Conservation (phyloP, 2,329 filamentous ascomycete genomes). For the Dryadomyces quercivorus region DNA sequence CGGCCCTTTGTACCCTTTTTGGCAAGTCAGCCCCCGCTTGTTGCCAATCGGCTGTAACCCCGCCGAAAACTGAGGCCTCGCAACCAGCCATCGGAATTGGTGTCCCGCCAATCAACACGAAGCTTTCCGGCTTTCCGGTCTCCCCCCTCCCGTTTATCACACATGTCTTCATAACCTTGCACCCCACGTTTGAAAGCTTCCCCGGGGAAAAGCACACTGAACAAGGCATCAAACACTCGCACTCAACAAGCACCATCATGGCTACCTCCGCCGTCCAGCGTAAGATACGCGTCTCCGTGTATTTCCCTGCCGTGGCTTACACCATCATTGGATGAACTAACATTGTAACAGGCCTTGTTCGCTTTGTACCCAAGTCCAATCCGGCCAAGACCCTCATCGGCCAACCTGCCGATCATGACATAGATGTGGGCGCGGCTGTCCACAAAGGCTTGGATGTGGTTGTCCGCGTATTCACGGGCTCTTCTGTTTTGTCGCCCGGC, state of each 20-base stretch:
- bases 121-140: not conserved
- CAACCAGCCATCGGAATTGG: no score
- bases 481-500: constrained; percentile 43
- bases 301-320: not conserved
- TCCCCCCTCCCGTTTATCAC: no score
- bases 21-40: no score
- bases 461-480: constrained; percentile 44
- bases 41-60: not conserved
- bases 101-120: not conserved
- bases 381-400: constrained; percentile 38
- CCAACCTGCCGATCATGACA: constrained; percentile 35
- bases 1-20: not conserved
- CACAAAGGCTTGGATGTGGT: constrained; percentile 42
- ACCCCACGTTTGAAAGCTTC: no score
- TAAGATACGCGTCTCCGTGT: not conserved
- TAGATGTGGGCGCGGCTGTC: constrained; percentile 46
- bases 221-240: no score
- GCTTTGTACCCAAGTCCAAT: constrained; percentile 42
- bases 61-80: not conserved
- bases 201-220: no score
- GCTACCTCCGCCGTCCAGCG: not conserved
- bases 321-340: not conserved
- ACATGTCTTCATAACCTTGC: no score
- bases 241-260: not conserved
- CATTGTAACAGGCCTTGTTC: constrained; percentile 37